Conservation (phyloP, 345 rosid genomes). For the Eucalyptus erythrocorys region DNA sequence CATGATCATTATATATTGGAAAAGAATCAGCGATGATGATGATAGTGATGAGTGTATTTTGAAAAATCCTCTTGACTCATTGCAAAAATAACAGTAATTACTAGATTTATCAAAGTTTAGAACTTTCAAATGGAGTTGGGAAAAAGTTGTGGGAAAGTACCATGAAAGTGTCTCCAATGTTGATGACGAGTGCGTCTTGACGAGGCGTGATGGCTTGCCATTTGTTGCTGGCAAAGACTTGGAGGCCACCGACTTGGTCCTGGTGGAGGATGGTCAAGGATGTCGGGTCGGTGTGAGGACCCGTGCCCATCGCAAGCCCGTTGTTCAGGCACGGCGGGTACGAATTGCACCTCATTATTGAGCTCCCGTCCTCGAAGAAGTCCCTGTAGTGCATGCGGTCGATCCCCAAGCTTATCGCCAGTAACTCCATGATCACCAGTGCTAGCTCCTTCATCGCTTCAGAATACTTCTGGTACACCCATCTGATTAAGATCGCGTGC, state of each 20-base stretch:
- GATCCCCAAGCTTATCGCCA: slow-evolving; percentile 39
- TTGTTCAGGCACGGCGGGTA: slow-evolving; percentile 60
- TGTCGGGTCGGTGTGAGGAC: slow-evolving; percentile 82
- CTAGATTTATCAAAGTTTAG: neutral
- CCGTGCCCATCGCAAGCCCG: slow-evolving; percentile 64
- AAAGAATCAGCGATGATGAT: neutral
- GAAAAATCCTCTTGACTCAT: neutral
- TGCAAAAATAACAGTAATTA: neutral
- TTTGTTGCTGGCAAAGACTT: slow-evolving; percentile 42
- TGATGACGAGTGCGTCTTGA: slow-evolving; percentile 50
- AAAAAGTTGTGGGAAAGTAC: slow-evolving; percentile 3
- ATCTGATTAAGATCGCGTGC: neutral
- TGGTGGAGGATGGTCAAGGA: slow-evolving; percentile 82
- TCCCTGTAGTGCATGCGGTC: slow-evolving; percentile 15
- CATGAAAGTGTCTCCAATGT: slow-evolving; percentile 79
- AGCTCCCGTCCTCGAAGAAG: slow-evolving; percentile 41
- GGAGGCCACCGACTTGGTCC: slow-evolving; percentile 70
- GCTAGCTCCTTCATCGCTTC: slow-evolving; percentile 36
- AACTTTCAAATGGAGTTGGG: neutral
- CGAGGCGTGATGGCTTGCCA: slow-evolving; percentile 62
- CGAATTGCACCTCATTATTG: slow-evolving; percentile 54
- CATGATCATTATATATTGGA: neutral
- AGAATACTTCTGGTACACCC: slow-evolving; percentile 37
- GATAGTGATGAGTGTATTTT: neutral
- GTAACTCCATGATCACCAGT: slow-evolving; percentile 22